Conservation (phyloP, 768 basidiomycete species). For the Boletus vermiculosoides region DNA sequence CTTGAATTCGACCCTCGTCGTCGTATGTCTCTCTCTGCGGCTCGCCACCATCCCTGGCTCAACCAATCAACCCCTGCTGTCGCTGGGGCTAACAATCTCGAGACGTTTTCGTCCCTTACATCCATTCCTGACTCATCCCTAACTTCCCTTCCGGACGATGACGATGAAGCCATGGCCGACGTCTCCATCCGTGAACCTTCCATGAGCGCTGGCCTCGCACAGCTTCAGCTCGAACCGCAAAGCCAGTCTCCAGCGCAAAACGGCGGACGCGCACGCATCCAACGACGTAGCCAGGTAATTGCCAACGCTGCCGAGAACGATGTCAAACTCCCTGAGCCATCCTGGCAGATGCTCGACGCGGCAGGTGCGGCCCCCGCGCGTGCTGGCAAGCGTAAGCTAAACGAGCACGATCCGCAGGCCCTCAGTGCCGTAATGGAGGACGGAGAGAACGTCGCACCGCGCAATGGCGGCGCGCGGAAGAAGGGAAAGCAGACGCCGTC, state of each 20-base stretch:
- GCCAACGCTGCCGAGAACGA: constrained; percentile 43
- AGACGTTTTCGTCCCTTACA: constrained; percentile 7
- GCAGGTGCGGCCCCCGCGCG: constrained; percentile 26
- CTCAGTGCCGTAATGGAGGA: constrained; percentile 30
- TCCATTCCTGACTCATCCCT: constrained; percentile 20
- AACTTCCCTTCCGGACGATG: constrained; percentile 23
- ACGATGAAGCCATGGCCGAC: constrained; percentile 20
- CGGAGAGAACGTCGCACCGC: constrained; percentile 10
- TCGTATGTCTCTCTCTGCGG: constrained; percentile 71
- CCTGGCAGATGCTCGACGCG: constrained; percentile 52
- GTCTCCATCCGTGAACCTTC: constrained; percentile 16
- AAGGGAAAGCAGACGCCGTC: constrained; percentile 19
- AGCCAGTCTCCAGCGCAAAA: constrained; percentile 8
- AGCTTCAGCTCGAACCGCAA: constrained; percentile 33
- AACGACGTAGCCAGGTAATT: constrained; percentile 49
- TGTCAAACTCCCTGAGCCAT: constrained; percentile 47
- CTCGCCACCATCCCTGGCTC: constrained; percentile 81
- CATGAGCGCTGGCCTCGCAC: constrained; percentile 34
- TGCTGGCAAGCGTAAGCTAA: constrained; percentile 40
- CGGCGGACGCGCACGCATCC: constrained; percentile 32
- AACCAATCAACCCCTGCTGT: background rate
- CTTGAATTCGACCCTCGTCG: constrained; percentile 59
- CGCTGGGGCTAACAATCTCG: background rate
- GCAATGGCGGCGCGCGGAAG: constrained; percentile 20
- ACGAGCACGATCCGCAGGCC: constrained; percentile 23